Evolutionary conservation across 768 basidiomycete species (phyloP), one percentile per base, ranked within the genome.

Genomic region (Omphalotus guepiniiformis): DNA sequence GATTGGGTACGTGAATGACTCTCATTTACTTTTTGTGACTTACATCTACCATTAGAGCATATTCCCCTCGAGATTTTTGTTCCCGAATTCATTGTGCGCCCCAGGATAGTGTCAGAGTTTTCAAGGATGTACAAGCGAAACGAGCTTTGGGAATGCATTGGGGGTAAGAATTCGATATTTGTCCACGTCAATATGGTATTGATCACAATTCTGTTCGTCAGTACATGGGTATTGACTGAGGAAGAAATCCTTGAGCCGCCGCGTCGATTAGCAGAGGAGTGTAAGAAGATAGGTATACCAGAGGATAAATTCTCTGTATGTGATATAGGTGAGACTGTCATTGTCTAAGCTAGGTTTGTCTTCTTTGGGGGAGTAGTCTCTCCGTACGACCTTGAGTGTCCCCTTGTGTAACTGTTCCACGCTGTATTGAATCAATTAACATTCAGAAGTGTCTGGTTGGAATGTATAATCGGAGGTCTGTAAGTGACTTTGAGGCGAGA

Each of bases 1-100:
- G 0, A 75, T 76, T 36, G 75, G 46, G 48, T 50, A 23, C 2
- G 48, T 19, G 12, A 12, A 16, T n/a, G 4, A 9, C 23, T 39
- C 6, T 9, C n/a, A 32, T 8, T 39, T 22, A 9, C 19, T 9
- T n/a, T 9, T 18, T n/a, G 21, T n/a, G 9, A 9, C 9, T n/a
- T 8, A 39, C 19, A 23, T 40, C 25, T 3, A 15, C 39, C 38
- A 45, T 27, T 21, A 48, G 35, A 39, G 50, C 50, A 18, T 51
- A 51, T 25, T n/a, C 29, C 27, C 50, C 50, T 15, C 32, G 50
- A n/a, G 26, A 26, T 28, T 51, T 38, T 16, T 47, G 39, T 26
- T 51, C 50, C 4, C 19, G 34, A 21, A 29, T 47, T 3, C 50
- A 51, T 47, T 46, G 44, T 30, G n/a, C 44, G 5, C 50, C 50